A percentile compares a stretch with the other conserved stretches of the same genome.
Conservation (phyloP, 2,329 filamentous ascomycete genomes). For the Fusarium continuum region DNA sequence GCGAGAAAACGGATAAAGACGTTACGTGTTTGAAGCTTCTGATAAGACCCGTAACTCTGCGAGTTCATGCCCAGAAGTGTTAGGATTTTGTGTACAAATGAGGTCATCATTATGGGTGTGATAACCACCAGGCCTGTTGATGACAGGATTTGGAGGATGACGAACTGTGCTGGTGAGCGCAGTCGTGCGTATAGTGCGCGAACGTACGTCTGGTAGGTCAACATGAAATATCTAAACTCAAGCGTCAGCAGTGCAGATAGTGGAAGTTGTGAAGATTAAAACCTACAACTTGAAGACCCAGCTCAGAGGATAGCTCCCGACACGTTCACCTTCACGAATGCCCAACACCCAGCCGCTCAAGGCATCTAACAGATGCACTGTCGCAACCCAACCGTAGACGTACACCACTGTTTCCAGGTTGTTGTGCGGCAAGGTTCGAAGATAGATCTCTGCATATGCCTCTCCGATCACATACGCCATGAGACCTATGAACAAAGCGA, state of each 20-base stretch:
- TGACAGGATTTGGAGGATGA: conserved; percentile 71
- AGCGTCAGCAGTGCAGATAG: conserved; percentile 19
- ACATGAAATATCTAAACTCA: conserved; percentile 65
- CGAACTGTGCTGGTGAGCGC: conserved; percentile 71
- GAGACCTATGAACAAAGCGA: conserved; percentile 68
- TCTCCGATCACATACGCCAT: conserved; percentile 74
- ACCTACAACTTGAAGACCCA: conserved; percentile 76
- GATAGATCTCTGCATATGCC: conserved; percentile 74
- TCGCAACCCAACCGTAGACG: conserved; percentile 75
- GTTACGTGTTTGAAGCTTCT: conserved; percentile 72
- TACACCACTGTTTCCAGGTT: conserved; percentile 74
- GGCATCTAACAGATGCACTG: conserved; percentile 71
- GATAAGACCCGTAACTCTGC: conserved; percentile 70
- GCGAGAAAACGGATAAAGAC: conserved; percentile 74
- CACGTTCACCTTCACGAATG: conserved; percentile 70
- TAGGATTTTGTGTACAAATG: conserved; percentile 64
- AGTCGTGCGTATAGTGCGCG: conserved; percentile 74
- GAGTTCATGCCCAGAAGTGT: conserved; percentile 63
- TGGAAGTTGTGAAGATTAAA: not conserved
- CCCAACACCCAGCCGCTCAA: conserved; percentile 74
- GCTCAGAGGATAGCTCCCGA: conserved; percentile 74
- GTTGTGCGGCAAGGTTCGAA: conserved; percentile 72
- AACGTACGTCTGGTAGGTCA: conserved; percentile 77
- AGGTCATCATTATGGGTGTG: conserved; percentile 71
- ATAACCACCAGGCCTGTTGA: conserved; percentile 70